Evolutionary conservation across 305 asterid genomes (phyloP).

Genomic region (Fraxinus floribunda): DNA sequence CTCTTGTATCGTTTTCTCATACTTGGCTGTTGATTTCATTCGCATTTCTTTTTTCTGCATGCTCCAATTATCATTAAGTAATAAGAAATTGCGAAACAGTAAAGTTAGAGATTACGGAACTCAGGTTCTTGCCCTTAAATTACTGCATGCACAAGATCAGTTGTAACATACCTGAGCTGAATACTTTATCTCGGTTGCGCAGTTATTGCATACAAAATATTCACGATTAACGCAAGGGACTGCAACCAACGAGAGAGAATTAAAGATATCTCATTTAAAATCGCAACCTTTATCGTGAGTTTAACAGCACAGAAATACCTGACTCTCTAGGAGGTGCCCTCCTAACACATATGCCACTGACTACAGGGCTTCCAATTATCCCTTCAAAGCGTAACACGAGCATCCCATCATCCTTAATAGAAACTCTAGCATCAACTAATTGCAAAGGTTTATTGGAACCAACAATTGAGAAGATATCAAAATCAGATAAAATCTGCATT

Average conservation of each 20-base stretch:
- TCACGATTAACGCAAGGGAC: constrained; percentile 43
- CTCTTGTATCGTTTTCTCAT: constrained; percentile 78
- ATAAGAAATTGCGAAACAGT: constrained; percentile 14
- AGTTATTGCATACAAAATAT: constrained; percentile 59
- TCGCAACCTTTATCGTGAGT: background rate
- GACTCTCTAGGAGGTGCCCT: constrained; percentile 43
- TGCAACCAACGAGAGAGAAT: constrained; percentile 33
- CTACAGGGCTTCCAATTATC: constrained; percentile 68
- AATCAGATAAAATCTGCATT: constrained; percentile 77
- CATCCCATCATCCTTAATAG: constrained; percentile 58
- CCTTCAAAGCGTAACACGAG: constrained; percentile 78
- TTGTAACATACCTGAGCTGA: constrained; percentile 69
- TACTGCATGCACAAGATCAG: background rate
- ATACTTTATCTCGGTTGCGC: constrained; percentile 61
- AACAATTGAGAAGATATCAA: constrained; percentile 84
- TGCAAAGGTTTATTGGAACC: constrained; percentile 95
- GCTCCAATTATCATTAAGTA: constrained; percentile 18
- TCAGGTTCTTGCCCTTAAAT: constrained; percentile 10
- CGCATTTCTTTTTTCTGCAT: constrained; percentile 60
- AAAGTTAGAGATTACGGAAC: background rate
- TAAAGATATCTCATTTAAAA: background rate
- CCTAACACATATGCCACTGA: constrained; percentile 89
- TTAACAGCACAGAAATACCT: constrained; percentile 46
- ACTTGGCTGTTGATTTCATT: constrained; percentile 57
- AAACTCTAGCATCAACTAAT: constrained; percentile 63